phyloP scores from a whole-genome alignment of 441 rosid species.

The Omphalea diandra region DNA sequence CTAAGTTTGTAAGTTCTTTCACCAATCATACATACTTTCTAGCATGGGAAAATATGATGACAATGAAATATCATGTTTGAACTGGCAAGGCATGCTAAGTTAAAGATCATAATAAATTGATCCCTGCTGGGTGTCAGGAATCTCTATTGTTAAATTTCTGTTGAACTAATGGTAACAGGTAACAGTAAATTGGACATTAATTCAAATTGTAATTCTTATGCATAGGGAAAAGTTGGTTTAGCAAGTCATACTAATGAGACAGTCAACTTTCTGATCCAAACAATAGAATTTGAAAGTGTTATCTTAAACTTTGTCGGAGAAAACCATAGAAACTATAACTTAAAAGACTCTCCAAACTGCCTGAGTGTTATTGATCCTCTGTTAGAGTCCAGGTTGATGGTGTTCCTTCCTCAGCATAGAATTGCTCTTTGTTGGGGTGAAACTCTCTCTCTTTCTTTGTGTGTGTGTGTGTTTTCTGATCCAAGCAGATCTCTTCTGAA shows the following conservation, averaged over 20 bases:
- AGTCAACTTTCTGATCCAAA: neutral
- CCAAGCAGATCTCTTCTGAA: neutral
- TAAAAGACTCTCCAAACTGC: neutral
- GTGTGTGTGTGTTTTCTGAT: too few relatives aligned
- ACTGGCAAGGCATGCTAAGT: neutral
- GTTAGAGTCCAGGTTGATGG: neutral
- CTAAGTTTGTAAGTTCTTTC: conserved; percentile 51
- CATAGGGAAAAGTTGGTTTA: neutral
- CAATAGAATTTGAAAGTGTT: neutral
- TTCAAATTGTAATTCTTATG: neutral
- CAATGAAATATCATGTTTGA: neutral
- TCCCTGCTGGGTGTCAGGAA: neutral
- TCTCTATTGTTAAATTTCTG: neutral
- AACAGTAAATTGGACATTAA: neutral
- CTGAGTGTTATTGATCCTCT: neutral
- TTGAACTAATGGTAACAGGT: neutral
- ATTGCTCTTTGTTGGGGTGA: too few relatives aligned
- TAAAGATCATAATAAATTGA: neutral
- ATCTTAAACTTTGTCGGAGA: neutral
- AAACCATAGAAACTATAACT: neutral
- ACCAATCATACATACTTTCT: conserved; percentile 8
- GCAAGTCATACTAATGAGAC: neutral
- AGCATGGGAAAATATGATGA: conserved; percentile 5
- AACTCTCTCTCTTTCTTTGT: neutral
- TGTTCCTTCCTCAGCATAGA: neutral